These are phyloP conservation scores for Ceratocystiopsis minuta DNA, from an alignment of 2,329 filamentous ascomycete species.

Conservation along the genomic window DNA sequence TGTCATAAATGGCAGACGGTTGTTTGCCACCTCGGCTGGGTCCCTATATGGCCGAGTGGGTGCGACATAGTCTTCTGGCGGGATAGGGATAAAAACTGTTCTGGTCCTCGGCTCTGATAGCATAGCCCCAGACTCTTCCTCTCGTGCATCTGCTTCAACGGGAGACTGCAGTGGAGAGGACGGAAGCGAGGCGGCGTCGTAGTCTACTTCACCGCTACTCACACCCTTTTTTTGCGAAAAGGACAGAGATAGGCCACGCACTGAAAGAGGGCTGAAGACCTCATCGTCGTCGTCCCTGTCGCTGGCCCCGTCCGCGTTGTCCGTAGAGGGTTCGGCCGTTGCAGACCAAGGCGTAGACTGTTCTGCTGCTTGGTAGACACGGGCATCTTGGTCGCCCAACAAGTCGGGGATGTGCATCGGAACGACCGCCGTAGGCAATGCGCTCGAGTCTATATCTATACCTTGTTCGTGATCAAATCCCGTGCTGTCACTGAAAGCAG, in stretches of 20 bases:
- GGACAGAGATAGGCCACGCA: background rate
- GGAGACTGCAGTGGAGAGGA: slow-evolving; percentile 4
- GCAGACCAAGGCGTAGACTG: background rate
- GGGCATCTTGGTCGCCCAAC: slow-evolving; percentile 16
- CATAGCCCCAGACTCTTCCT: slow-evolving; percentile 20
- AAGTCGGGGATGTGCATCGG: slow-evolving; percentile 36
- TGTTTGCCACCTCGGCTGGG: slow-evolving; percentile 63
- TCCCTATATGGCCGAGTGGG: slow-evolving; percentile 68
- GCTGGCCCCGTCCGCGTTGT: background rate
- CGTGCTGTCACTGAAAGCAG: too few species aligned
- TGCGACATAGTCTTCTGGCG: slow-evolving; percentile 72
- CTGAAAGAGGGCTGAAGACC: slow-evolving; percentile 5
- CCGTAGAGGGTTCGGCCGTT: background rate
- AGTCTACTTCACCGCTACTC: too few species aligned
- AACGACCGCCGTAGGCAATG: too few species aligned
- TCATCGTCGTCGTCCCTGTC: slow-evolving; percentile 8
- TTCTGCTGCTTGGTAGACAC: background rate
- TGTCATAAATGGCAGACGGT: slow-evolving; percentile 92
- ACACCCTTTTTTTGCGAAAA: too few species aligned
- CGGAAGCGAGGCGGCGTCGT: background rate
- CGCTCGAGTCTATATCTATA: too few species aligned
- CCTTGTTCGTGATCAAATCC: too few species aligned
- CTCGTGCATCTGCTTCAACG: slow-evolving; percentile 7
- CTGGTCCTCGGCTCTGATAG: slow-evolving; percentile 30
- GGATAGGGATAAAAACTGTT: slow-evolving; percentile 55